These are phyloP conservation scores for Barnettozyma hawaiiensis DNA, from an alignment of 1,139 yeast genomes.

Conservation along the genomic window DNA sequence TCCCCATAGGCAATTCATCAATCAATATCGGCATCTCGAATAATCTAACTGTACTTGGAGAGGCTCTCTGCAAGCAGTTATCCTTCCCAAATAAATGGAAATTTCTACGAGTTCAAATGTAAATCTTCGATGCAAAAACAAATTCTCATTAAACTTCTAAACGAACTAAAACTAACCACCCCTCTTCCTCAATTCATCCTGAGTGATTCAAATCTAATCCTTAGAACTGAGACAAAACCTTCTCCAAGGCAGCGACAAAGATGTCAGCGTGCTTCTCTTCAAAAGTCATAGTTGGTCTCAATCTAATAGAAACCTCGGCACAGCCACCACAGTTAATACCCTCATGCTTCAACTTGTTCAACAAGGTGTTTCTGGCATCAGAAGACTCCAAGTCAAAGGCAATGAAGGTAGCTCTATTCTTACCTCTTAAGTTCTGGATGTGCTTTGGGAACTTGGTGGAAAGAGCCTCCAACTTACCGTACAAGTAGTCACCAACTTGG, in stretches of 20 bases:
- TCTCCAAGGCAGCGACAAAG: slow-evolving; percentile 37
- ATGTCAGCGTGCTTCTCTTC: slow-evolving; percentile 64
- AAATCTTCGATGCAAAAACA: background rate
- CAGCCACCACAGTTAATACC: slow-evolving; percentile 76
- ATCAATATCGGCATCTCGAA: no score
- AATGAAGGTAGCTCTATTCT: slow-evolving; percentile 62
- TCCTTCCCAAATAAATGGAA: no score
- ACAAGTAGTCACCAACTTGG: slow-evolving; percentile 57
- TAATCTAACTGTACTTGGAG: no score
- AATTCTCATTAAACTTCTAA: no score
- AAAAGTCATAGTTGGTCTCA: slow-evolving; percentile 67
- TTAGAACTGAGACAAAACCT: slow-evolving; percentile 20
- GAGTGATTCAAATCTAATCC: slow-evolving; percentile 25
- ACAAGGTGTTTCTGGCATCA: slow-evolving; percentile 45
- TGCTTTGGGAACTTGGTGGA: slow-evolving; percentile 40
- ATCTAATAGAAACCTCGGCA: slow-evolving; percentile 57
- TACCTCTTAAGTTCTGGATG: slow-evolving; percentile 56
- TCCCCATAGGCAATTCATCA: no score
- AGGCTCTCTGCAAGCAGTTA: no score
- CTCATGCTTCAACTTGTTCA: slow-evolving; percentile 42
- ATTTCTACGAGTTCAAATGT: background rate
- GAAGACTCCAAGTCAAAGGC: slow-evolving; percentile 61
- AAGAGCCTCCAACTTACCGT: slow-evolving; percentile 39
- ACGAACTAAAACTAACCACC: background rate
- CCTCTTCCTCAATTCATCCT: background rate